Conservation (phyloP, 1,139 yeast genomes). For the Entelexis sorbosivorans region DNA sequence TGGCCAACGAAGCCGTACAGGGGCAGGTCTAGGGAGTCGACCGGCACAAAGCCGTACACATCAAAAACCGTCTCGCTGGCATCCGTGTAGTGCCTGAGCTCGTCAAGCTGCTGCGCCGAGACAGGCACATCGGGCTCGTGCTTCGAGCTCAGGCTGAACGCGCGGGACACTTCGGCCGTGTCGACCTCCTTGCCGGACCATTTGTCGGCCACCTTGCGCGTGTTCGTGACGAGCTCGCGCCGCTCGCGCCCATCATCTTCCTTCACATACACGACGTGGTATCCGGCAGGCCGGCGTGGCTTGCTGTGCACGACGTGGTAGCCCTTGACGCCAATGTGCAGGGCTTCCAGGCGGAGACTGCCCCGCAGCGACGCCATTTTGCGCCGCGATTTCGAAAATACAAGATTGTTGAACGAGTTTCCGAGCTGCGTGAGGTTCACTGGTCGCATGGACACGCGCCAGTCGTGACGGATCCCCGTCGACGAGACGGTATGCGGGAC, state of each 20-base stretch:
- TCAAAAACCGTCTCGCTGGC: constrained; percentile 23
- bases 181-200: constrained; percentile 12
- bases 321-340: constrained; percentile 61
- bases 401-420: background rate
- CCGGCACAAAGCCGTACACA: constrained; percentile 57
- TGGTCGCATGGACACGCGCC: constrained; percentile 9
- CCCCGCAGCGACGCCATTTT: constrained; percentile 10
- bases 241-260: constrained; percentile 7
- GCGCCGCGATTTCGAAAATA: constrained; percentile 14
- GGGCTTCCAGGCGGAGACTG: background rate
- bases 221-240: constrained; percentile 7
- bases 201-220: constrained; percentile 5
- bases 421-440: background rate
- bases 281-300: constrained; percentile 5
- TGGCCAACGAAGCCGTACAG: constrained; percentile 42
- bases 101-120: background rate
- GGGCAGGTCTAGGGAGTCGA: constrained; percentile 17
- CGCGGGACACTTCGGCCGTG: background rate
- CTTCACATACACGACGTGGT: constrained; percentile 4
- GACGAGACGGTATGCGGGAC: constrained; percentile 29
- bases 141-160: constrained; percentile 1
- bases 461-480: background rate
- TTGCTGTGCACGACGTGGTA: constrained; percentile 35
- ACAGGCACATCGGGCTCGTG: constrained; percentile 1
- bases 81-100: constrained; percentile 37